Evolutionary conservation across 2,329 filamentous ascomycete species (phyloP).

Genomic region (Aspergillus hiratsukae): DNA sequence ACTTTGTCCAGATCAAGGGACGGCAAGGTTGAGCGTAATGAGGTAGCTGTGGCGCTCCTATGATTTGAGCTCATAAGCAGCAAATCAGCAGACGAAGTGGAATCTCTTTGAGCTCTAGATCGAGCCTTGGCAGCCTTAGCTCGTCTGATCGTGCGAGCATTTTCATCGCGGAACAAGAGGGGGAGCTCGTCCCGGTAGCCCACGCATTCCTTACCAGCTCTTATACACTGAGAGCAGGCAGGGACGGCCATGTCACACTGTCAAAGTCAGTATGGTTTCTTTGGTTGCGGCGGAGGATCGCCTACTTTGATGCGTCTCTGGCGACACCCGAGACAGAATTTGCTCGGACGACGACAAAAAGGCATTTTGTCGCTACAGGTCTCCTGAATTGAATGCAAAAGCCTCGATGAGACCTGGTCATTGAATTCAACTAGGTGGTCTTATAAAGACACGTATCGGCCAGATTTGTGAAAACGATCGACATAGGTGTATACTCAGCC

Average conservation of each 20-base stretch:
- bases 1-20: constrained; percentile 14
- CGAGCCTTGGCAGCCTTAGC: constrained; percentile 16
- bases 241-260: constrained; percentile 28
- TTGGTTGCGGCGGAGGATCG: background rate
- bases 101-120: constrained; percentile 3
- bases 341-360: constrained; percentile 22
- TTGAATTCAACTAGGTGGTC: too few relatives aligned
- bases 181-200: constrained; percentile 28
- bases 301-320: constrained; percentile 23
- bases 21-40: background rate
- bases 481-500: background rate
- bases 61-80: background rate
- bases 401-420: background rate
- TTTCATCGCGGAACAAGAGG: constrained; percentile 28
- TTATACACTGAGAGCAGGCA: constrained; percentile 29
- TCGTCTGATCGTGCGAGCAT: constrained; percentile 19
- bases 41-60: background rate
- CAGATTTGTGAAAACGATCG: background rate
- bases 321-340: constrained; percentile 22
- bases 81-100: background rate
- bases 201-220: constrained; percentile 25
- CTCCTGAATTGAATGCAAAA: too few relatives aligned
- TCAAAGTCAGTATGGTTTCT: constrained; percentile 1
- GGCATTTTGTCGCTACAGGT: constrained; percentile 13
- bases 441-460: background rate